Conservation (phyloP, 352 stramenopile genomes). For the Aphanomyces invadans region DNA sequence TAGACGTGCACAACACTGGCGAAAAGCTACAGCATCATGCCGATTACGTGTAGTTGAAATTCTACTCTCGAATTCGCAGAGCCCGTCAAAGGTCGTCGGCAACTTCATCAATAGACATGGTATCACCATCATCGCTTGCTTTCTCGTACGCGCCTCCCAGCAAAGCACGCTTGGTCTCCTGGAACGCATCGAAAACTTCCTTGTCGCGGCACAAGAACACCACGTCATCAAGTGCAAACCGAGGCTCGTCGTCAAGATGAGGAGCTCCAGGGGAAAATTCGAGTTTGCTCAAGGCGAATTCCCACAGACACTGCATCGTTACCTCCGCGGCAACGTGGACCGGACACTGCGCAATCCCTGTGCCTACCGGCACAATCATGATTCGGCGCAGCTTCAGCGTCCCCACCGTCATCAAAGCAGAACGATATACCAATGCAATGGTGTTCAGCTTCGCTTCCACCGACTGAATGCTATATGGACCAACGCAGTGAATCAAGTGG, state of each 20-base stretch:
- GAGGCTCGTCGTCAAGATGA: background rate
- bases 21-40: no score
- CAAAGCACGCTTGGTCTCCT: background rate
- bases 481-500: background rate
- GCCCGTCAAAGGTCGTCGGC: background rate
- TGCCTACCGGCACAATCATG: background rate
- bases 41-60: no score
- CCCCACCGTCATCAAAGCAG: background rate
- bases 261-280: background rate
- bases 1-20: no score
- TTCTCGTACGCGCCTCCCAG: background rate
- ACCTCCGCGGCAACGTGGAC: background rate
- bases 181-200: background rate
- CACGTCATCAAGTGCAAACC: background rate
- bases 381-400: background rate
- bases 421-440: background rate
- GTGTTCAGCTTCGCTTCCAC: background rate
- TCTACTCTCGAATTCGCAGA: no score
- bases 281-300: background rate
- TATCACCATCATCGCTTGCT: background rate
- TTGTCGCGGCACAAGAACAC: background rate
- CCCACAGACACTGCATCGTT: background rate
- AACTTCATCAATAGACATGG: no score
- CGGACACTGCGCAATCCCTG: background rate
- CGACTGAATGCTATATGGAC: background rate